Conservation (phyloP, 2,329 filamentous ascomycete genomes). For the Gnomoniopsis sp. region DNA sequence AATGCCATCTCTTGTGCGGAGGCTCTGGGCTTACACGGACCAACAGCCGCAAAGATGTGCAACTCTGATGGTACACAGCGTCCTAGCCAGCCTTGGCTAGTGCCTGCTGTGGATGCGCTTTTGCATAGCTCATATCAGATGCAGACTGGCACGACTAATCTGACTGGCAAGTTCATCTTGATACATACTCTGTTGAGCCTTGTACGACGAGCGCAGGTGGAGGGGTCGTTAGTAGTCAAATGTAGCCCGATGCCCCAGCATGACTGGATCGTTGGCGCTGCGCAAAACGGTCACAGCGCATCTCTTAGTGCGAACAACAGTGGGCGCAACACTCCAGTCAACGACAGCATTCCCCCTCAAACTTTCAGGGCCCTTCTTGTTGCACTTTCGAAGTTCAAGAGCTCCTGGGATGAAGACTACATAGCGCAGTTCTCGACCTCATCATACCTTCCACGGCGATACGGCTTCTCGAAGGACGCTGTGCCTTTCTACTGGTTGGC, state of each 20-base stretch:
- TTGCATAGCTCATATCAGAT: conserved; percentile 58
- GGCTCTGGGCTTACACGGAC: conserved; percentile 61
- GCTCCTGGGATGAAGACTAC: conserved; percentile 68
- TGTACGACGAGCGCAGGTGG: conserved; percentile 44
- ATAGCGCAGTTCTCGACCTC: conserved; percentile 60
- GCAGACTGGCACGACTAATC: conserved; percentile 63
- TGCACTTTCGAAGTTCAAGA: conserved; percentile 70
- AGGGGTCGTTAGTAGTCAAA: conserved; percentile 34
- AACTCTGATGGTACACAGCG: conserved; percentile 63
- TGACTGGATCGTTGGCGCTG: conserved; percentile 51
- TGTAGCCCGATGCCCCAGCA: conserved; percentile 49
- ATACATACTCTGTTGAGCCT: conserved; percentile 66
- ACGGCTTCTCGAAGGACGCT: conserved; percentile 68
- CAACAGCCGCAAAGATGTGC: conserved; percentile 46
- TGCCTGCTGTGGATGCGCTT: conserved; percentile 58
- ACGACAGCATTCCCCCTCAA: conserved; percentile 40
- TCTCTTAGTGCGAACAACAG: conserved; percentile 43
- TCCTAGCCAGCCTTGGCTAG: conserved; percentile 62
- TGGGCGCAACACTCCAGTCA: conserved; percentile 43
- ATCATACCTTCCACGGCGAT: conserved; percentile 48
- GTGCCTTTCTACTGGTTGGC: conserved; percentile 73
- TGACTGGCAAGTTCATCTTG: conserved; percentile 71
- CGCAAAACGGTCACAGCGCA: conserved; percentile 37
- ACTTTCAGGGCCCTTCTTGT: conserved; percentile 46
- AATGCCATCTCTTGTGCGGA: conserved; percentile 58